Evolutionary conservation across 129 eudicot genomes (phyloP).

Genomic region (Chrysanthemum makinoi): DNA sequence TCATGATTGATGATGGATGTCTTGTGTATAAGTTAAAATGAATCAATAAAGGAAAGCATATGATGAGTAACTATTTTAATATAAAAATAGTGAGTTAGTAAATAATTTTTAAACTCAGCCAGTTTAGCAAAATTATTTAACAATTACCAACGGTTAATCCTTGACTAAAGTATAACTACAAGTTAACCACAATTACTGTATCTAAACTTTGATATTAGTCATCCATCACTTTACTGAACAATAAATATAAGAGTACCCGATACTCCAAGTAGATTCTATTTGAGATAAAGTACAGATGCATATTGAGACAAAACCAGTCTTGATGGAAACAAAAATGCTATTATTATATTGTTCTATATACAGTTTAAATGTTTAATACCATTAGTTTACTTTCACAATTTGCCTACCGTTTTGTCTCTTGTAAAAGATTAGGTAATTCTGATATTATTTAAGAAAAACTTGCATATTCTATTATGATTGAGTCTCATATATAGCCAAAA

Average conservation of each 20-base stretch:
- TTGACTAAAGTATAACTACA: too few relatives aligned
- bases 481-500: slow-evolving; percentile 16
- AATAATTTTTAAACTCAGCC: too few relatives aligned
- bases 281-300: slow-evolving; percentile 38
- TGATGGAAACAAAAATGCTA: background rate
- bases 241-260: slow-evolving; percentile 18
- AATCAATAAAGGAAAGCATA: too few relatives aligned
- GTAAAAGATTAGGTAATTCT: slow-evolving; percentile 24
- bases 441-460: background rate
- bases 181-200: too few relatives aligned
- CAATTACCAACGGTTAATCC: too few relatives aligned
- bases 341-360: background rate
- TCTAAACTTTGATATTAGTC: too few relatives aligned
- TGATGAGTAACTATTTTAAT: too few relatives aligned
- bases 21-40: too few relatives aligned
- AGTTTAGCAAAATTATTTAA: too few relatives aligned
- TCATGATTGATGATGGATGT: too few relatives aligned
- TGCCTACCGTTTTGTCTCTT: slow-evolving; percentile 33
- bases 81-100: too few relatives aligned
- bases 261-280: slow-evolving; percentile 31
- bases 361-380: background rate
- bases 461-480: slow-evolving; percentile 3
- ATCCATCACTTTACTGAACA: too few relatives aligned
- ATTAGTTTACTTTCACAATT: slow-evolving; percentile 10
- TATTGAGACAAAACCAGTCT: slow-evolving; percentile 34